Evolutionary conservation across 2,329 filamentous ascomycete species (phyloP), one percentile per base, ranked within the genome.

Genomic region (Penicillium concentricum): DNA sequence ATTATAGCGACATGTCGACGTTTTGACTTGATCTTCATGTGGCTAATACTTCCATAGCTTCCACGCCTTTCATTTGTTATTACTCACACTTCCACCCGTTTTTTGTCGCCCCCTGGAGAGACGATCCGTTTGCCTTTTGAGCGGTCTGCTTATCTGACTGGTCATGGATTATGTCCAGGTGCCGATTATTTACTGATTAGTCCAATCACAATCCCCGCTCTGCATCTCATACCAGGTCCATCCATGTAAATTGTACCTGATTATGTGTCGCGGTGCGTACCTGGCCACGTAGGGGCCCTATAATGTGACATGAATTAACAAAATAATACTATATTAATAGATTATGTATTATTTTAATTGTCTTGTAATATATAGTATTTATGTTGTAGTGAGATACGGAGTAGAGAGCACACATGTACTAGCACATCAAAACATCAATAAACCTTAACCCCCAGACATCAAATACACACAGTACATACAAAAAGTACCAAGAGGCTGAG

Each of bases 91-190:
- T 18, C 15, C 13, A 4, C 39, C n/a, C 7, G n/a, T 49, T 12
- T 35, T 26, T 22, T 22, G n/a, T 42, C 6, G 18, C 34, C 26
- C 8, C 45, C 52, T 61, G 57, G 46, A 22, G 39, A 47, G 34
- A 20, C 34, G 28, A 56, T 58, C 51, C 32, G 35, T 57, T 64
- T 60, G 62, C 62, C 61, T 61, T 63, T 60, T 51, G 45, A 64
- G 63, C 61, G 61, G 63, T 65, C 61, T 55, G 53, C 41, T 46
- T 47, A 51, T 59, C 39, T 43, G 39, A 52, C 41, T 46, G 50
- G 50, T 52, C 50, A 46, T 46, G n/a, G 32, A 37, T 13, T n/a
- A 12, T 45, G 30, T 13, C 12, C 30, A 4, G 45, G 45, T 20
- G 45, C 20, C 18, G 6, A 24, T 37, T 37, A 37, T 47, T 26